These are phyloP conservation scores for Trichoderma brevicompactum DNA, from an alignment of 2,329 filamentous ascomycete species.

Conservation along the genomic window DNA sequence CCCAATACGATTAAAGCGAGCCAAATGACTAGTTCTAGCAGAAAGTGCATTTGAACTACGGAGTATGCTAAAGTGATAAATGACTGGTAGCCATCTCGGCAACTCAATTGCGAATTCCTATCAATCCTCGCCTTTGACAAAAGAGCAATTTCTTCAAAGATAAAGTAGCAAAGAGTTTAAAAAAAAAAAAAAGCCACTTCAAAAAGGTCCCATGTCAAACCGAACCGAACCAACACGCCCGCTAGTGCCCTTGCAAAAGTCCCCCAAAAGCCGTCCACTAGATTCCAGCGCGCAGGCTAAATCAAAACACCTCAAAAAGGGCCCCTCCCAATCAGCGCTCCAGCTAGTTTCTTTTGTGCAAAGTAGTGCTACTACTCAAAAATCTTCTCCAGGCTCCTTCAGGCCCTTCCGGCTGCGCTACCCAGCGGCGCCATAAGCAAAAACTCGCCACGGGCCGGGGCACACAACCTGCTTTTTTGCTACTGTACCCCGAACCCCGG, in stretches of 20 bases:
- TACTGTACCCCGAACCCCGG: not conserved
- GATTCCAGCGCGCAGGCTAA: not conserved
- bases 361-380: too few species aligned
- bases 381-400: too few species aligned
- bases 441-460: conserved; percentile 18
- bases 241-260: conserved; percentile 10
- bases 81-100: too few species aligned
- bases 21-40: not conserved
- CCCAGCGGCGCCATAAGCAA: conserved; percentile 4
- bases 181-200: not conserved
- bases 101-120: not conserved
- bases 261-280: not conserved
- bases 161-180: too few species aligned
- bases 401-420: too few species aligned
- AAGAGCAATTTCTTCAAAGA: too few species aligned
- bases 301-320: not conserved
- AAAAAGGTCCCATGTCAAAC: not conserved
- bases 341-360: not conserved
- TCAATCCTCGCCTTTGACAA: too few species aligned
- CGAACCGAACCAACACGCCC: not conserved
- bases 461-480: not conserved
- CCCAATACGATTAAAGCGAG: conserved; percentile 5
- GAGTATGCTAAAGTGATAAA: too few species aligned
- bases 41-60: too few species aligned
- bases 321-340: not conserved